Evolutionary conservation across 1,284 basidiomycete species (phyloP).

Genomic region (Leccinum fuscescens): DNA sequence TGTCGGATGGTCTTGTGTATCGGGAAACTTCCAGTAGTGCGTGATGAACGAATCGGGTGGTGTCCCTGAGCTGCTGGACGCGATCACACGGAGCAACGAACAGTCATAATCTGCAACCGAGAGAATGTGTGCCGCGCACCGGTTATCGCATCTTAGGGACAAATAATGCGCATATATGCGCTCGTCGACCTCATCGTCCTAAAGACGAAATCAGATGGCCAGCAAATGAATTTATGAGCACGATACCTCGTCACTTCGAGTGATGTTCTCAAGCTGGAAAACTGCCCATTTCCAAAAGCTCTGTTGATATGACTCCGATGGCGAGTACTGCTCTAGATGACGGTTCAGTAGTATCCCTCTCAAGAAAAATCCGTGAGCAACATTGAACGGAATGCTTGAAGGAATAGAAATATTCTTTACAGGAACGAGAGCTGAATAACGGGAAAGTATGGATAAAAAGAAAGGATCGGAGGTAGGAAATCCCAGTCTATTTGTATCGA

Average conservation of each 20-base stretch:
- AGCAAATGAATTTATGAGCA: neutral
- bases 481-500: slow-evolving; percentile 1
- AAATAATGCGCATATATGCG: slow-evolving; percentile 62
- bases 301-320: slow-evolving; percentile 58
- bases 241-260: slow-evolving; percentile 42
- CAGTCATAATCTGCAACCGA: slow-evolving; percentile 25
- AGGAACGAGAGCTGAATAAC: slow-evolving; percentile 55
- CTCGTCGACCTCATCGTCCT: slow-evolving; percentile 63
- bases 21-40: slow-evolving; percentile 50
- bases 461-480: slow-evolving; percentile 1
- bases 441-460: slow-evolving; percentile 45
- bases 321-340: slow-evolving; percentile 57
- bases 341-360: slow-evolving; percentile 46
- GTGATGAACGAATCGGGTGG: slow-evolving; percentile 62
- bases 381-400: slow-evolving; percentile 28
- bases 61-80: slow-evolving; percentile 21
- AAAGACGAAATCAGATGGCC: slow-evolving; percentile 7
- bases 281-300: slow-evolving; percentile 73
- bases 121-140: slow-evolving; percentile 18
- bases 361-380: slow-evolving; percentile 55
- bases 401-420: slow-evolving; percentile 44
- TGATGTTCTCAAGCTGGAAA: slow-evolving; percentile 46
- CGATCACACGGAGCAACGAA: neutral
- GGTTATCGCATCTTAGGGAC: slow-evolving; percentile 44
- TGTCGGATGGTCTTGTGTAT: neutral